These are phyloP conservation scores for Leishmania martiniquensis DNA, from an alignment of 208 protist genomes.

Conservation along the genomic window DNA sequence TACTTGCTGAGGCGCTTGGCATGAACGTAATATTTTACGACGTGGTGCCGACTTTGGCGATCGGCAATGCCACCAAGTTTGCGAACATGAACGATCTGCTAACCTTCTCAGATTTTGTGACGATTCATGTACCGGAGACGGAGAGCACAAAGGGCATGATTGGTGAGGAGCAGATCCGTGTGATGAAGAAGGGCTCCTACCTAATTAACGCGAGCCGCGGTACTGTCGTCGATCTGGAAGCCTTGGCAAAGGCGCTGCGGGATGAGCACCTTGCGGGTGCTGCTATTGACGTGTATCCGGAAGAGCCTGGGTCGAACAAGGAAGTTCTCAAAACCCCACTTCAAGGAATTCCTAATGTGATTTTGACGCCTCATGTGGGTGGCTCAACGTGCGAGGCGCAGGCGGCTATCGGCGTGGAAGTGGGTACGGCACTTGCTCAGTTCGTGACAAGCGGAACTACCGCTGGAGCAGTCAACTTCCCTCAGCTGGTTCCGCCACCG, in stretches of 20 bases:
- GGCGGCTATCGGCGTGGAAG: slow-evolving; percentile 89
- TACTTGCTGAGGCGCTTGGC: slow-evolving; percentile 93
- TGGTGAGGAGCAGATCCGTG: slow-evolving; percentile 53
- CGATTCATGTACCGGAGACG: slow-evolving; percentile 92
- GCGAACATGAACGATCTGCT: slow-evolving; percentile 80
- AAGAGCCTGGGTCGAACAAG: slow-evolving; percentile 73
- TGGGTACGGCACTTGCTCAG: slow-evolving; percentile 79
- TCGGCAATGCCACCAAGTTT: slow-evolving; percentile 86
- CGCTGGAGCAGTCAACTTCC: slow-evolving; percentile 93
- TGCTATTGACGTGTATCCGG: slow-evolving; percentile 94
- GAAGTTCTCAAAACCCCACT: slow-evolving; percentile 67
- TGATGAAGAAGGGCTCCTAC: slow-evolving; percentile 83
- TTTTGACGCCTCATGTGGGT: slow-evolving; percentile 95
- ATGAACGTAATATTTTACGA: slow-evolving; percentile 95
- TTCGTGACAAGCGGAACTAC: slow-evolving; percentile 89
- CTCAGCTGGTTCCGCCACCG: slow-evolving; percentile 69
- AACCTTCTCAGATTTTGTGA: slow-evolving; percentile 87
- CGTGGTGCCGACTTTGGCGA: slow-evolving; percentile 79
- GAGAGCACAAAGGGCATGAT: slow-evolving; percentile 84
- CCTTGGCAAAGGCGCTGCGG: slow-evolving; percentile 68
- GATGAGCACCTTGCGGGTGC: slow-evolving; percentile 84
- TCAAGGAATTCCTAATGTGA: slow-evolving; percentile 91
- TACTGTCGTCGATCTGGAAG: slow-evolving; percentile 86
- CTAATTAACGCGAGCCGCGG: slow-evolving; percentile 89
- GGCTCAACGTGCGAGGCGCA: slow-evolving; percentile 95